phyloP scores from a whole-genome alignment of 2,329 filamentous ascomycete species.

The Trichoderma afroharzianum region DNA sequence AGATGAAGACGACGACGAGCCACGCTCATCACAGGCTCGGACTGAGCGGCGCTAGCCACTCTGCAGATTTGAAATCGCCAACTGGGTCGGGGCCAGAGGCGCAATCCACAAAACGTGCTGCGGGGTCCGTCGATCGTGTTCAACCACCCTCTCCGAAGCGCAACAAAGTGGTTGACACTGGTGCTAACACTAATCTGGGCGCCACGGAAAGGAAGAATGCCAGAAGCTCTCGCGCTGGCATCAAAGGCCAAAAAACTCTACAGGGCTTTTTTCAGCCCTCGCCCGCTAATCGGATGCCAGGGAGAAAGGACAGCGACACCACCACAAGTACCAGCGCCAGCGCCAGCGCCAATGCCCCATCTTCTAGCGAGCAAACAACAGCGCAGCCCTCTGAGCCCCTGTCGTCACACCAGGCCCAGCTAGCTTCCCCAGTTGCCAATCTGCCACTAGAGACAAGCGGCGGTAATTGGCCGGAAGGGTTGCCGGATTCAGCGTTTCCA shows the following conservation, averaged over 20 bases:
- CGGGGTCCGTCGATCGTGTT: not conserved
- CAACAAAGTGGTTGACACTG: not conserved
- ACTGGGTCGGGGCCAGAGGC: not conserved
- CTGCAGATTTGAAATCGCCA: not conserved
- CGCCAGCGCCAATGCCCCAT: slow-evolving; percentile 17
- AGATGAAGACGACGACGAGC: not conserved
- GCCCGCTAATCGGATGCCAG: slow-evolving; percentile 6
- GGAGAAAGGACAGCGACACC: slow-evolving; percentile 12
- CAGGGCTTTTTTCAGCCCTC: slow-evolving; percentile 73
- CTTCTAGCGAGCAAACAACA: not conserved
- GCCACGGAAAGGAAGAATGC: not conserved
- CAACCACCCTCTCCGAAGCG: not conserved
- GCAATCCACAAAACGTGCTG: slow-evolving; percentile 2
- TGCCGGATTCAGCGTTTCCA: not conserved
- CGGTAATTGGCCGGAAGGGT: not conserved
- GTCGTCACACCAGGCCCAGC: not conserved
- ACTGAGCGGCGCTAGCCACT: not conserved
- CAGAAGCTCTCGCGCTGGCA: not conserved
- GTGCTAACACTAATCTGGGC: not conserved
- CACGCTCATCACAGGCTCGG: not conserved
- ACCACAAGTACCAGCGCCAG: slow-evolving; percentile 14
- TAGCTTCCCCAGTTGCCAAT: not conserved
- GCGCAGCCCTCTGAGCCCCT: not conserved
- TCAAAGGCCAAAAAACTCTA: slow-evolving; percentile 52
- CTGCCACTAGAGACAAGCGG: not conserved